Conservation (phyloP, 2,329 filamentous ascomycete species). For the Trichoderma atroviride region DNA sequence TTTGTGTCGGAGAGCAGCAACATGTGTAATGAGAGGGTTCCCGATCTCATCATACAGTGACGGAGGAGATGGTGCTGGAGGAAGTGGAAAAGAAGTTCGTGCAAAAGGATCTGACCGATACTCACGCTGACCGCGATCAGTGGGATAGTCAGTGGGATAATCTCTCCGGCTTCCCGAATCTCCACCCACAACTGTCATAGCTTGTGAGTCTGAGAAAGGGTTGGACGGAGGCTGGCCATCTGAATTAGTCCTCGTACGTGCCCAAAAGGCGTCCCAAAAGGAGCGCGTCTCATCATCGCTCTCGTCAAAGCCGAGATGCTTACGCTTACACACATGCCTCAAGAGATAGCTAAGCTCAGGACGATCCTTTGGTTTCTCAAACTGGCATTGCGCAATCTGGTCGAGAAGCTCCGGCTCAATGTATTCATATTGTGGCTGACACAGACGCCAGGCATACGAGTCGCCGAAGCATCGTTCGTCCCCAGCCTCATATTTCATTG, state of each 20-base stretch:
- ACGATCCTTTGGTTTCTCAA: conserved; percentile 34
- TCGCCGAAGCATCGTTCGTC: not conserved
- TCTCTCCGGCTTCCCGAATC: not conserved
- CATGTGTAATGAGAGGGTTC: conserved; percentile 7
- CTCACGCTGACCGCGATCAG: not conserved
- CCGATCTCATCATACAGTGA: not conserved
- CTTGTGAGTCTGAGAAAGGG: not conserved
- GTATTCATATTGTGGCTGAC: not conserved
- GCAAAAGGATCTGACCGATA: not conserved
- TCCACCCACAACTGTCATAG: not conserved
- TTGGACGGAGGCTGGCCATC: not conserved
- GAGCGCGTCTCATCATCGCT: conserved; percentile 22
- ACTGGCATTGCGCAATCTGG: conserved; percentile 34
- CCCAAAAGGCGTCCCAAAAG: conserved; percentile 32
- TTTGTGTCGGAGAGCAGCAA: conserved; percentile 6
- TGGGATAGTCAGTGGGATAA: not conserved
- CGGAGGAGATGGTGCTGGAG: not conserved
- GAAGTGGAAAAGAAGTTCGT: not conserved
- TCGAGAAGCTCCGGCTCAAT: conserved; percentile 34
- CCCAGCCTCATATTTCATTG: conserved; percentile 6
- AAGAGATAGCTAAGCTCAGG: conserved; percentile 34
- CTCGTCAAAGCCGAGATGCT: conserved; percentile 29
- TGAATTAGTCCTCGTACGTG: not conserved
- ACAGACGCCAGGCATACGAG: conserved; percentile 34
- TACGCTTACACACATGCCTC: conserved; percentile 30